Evolutionary conservation across 768 basidiomycete species (phyloP).

Genomic region (Cystofilobasidium macerans): DNA sequence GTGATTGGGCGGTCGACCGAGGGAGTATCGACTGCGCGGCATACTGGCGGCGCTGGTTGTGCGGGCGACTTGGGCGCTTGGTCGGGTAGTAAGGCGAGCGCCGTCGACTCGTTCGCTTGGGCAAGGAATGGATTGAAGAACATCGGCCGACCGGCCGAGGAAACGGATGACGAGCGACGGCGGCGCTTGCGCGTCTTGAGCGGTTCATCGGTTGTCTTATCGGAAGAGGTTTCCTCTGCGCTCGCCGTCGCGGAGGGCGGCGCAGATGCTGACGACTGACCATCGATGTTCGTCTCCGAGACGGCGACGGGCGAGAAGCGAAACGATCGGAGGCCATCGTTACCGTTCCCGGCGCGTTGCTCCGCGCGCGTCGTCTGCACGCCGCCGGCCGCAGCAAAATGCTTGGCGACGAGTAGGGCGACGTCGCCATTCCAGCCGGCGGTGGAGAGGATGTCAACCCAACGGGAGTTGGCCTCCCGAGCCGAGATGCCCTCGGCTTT

Average conservation of each 20-base stretch:
- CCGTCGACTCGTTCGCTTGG: neutral
- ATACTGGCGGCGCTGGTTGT: too few relatives aligned
- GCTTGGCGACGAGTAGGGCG: neutral
- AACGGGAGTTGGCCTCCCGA: neutral
- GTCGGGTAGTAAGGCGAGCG: neutral
- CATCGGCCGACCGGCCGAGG: neutral
- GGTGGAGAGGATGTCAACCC: neutral
- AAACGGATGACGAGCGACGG: neutral
- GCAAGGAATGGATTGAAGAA: slow-evolving; percentile 1
- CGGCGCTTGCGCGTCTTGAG: neutral
- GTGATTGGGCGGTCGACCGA: too few relatives aligned
- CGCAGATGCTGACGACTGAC: too few relatives aligned
- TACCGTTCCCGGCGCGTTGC: neutral
- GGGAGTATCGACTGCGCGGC: too few relatives aligned
- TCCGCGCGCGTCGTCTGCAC: neutral
- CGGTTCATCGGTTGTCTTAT: too few relatives aligned
- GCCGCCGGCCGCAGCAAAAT: neutral
- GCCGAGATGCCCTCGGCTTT: neutral
- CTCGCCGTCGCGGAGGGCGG: too few relatives aligned
- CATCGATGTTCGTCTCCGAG: too few relatives aligned
- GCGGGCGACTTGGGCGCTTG: too few relatives aligned
- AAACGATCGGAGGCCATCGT: neutral
- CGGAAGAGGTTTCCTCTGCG: too few relatives aligned
- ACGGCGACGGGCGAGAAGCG: neutral
- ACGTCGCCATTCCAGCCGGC: neutral